Conservation (phyloP, 1,284 basidiomycete species). For the Ustilago curta region DNA sequence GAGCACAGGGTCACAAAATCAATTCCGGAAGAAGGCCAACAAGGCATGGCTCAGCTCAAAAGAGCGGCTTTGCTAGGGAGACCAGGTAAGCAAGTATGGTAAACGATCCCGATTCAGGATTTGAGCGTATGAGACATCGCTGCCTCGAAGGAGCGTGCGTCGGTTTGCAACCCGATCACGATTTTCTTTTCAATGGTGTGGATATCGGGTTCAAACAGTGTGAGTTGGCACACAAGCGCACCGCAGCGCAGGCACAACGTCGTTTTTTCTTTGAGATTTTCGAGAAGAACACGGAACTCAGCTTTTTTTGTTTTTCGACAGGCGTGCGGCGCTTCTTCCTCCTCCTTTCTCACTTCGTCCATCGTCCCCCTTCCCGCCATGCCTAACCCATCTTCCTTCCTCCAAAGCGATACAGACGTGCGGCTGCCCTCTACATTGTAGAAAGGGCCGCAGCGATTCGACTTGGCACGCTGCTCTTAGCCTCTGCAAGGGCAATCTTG, state of each 20-base stretch:
- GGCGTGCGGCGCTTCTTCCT: not conserved
- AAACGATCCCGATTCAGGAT: no score
- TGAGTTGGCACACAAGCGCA: no score
- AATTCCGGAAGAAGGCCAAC: not conserved
- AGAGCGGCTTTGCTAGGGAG: no score
- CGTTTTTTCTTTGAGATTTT: constrained; percentile 1
- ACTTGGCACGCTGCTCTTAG: constrained; percentile 16
- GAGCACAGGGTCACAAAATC: not conserved
- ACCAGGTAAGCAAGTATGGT: no score
- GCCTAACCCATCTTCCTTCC: not conserved
- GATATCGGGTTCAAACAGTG: no score
- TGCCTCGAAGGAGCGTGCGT: no score
- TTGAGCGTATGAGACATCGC: no score
- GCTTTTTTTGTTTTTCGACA: not conserved
- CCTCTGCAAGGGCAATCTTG: constrained; percentile 48
- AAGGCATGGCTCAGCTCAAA: not conserved
- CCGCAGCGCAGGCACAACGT: no score
- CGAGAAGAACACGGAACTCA: constrained; percentile 3
- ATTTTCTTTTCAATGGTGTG: no score
- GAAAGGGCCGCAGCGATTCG: not conserved
- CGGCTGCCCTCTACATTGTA: not conserved
- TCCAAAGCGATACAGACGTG: not conserved
- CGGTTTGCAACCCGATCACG: no score
- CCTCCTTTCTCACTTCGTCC: constrained; percentile 1
- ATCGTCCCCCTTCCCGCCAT: constrained; percentile 3